Percentiles rank a stretch among this genome's conserved stretches.
phyloP scores from a whole-genome alignment of 768 basidiomycete genomes.

The Mycena rebaudengoi region DNA sequence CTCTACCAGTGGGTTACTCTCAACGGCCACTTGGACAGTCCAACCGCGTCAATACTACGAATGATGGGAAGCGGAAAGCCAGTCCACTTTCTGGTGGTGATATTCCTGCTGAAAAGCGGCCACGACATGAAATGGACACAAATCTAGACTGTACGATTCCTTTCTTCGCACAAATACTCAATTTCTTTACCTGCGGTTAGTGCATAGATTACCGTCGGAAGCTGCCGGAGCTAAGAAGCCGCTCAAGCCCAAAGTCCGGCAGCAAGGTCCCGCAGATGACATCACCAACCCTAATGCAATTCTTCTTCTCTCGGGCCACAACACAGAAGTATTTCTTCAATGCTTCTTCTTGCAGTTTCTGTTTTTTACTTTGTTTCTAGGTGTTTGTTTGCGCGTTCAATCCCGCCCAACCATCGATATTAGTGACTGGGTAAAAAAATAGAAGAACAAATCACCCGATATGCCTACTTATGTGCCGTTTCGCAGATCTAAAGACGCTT shows the following conservation, averaged over 20 bases:
- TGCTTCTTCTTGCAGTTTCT: not conserved
- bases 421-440: slow-evolving; percentile 80
- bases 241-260: slow-evolving; percentile 43
- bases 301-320: slow-evolving; percentile 64
- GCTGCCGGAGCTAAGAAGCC: slow-evolving; percentile 33
- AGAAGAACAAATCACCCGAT: slow-evolving; percentile 2
- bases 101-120: slow-evolving; percentile 70
- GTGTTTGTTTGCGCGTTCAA: slow-evolving; percentile 88
- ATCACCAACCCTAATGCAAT: slow-evolving; percentile 51
- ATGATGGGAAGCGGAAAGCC: slow-evolving; percentile 60
- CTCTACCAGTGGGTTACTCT: slow-evolving; percentile 16
- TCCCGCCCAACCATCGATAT: slow-evolving; percentile 61
- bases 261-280: slow-evolving; percentile 53
- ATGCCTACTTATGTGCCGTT: slow-evolving; percentile 13
- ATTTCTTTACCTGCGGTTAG: too few relatives aligned
- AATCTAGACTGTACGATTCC: slow-evolving; percentile 43
- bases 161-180: too few relatives aligned
- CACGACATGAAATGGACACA: slow-evolving; percentile 60
- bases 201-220: slow-evolving; percentile 18
- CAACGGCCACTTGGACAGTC: slow-evolving; percentile 11
- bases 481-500: slow-evolving; percentile 77
- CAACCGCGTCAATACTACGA: not conserved
- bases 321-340: slow-evolving; percentile 56
- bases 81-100: slow-evolving; percentile 45
- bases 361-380: slow-evolving; percentile 42